Conservation (phyloP, 208 protist genomes). For the Polymyxa betae region DNA sequence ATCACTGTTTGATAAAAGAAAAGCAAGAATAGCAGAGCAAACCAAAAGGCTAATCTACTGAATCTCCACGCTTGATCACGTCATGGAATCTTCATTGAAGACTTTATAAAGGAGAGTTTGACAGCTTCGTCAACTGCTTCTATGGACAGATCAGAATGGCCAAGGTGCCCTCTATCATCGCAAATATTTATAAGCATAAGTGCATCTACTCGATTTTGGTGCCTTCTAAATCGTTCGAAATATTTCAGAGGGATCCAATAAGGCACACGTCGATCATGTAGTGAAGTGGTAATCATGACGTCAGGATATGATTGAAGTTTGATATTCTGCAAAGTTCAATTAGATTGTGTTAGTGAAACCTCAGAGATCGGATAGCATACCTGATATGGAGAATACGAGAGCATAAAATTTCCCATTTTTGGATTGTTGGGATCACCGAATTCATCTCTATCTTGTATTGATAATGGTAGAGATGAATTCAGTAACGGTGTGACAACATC, state of each 20-base stretch:
- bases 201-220: neutral
- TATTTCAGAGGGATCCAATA: neutral
- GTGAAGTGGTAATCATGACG: neutral
- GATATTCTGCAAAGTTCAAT: neutral
- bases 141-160: neutral
- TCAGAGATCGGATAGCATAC: neutral
- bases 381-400: slow-evolving; percentile 46
- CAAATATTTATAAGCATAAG: neutral
- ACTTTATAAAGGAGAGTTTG: neutral
- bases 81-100: neutral
- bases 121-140: neutral
- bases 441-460: neutral
- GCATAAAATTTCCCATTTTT: neutral
- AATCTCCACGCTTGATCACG: neutral
- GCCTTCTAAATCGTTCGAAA: neutral
- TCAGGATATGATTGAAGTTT: neutral
- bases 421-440: neutral
- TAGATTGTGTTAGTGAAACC: neutral
- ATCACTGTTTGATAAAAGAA: too few species aligned
- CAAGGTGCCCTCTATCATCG: slow-evolving; percentile 3
- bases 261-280: neutral
- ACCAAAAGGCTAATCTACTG: neutral
- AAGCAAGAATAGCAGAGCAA: too few species aligned
- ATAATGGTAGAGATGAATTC: slow-evolving; percentile 20
- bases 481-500: slow-evolving; percentile 16